Percentiles rank a stretch among this genome's conserved stretches.
Evolutionary conservation across 2,329 filamentous ascomycete genomes (phyloP).

Genomic region (Penicillium polonicum): DNA sequence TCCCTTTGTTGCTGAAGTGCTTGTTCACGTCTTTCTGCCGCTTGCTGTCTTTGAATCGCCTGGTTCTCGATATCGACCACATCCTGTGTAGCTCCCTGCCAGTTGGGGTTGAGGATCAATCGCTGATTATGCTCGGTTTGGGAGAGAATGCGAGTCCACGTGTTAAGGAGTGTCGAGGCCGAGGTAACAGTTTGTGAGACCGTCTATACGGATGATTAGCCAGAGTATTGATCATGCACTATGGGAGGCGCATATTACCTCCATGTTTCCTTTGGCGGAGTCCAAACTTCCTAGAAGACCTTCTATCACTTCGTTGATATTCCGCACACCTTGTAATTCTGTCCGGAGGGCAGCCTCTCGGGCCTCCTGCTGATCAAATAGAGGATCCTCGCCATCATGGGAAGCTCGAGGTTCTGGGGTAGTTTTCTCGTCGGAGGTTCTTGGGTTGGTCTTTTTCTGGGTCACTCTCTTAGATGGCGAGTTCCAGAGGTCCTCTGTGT

Average conservation of each 20-base stretch:
- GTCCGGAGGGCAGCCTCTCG: conserved; percentile 72
- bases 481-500: conserved; percentile 58
- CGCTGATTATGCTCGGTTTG: conserved; percentile 98
- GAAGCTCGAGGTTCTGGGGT: conserved; percentile 33
- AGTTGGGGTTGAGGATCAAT: conserved; percentile 80
- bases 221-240: background rate
- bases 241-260: conserved; percentile 31
- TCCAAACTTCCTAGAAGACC: conserved; percentile 47
- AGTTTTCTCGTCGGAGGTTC: conserved; percentile 35
- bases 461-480: conserved; percentile 50
- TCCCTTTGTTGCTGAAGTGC: conserved; percentile 79
- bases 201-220: conserved; percentile 53
- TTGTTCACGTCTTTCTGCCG: conserved; percentile 70
- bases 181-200: conserved; percentile 83
- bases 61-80: conserved; percentile 84
- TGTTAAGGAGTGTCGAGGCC: conserved; percentile 85
- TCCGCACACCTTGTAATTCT: conserved; percentile 79
- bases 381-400: conserved; percentile 49
- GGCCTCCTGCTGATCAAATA: conserved; percentile 63
- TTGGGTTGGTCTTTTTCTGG: conserved; percentile 34
- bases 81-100: conserved; percentile 87
- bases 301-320: conserved; percentile 86
- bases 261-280: conserved; percentile 51
- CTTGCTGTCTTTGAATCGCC: conserved; percentile 68
- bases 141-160: conserved; percentile 92